Evolutionary conservation across 495 filamentous ascomycete genomes (phyloP), one percentile per base, ranked within the genome.

Genomic region (Hyaloscypha bicolor): DNA sequence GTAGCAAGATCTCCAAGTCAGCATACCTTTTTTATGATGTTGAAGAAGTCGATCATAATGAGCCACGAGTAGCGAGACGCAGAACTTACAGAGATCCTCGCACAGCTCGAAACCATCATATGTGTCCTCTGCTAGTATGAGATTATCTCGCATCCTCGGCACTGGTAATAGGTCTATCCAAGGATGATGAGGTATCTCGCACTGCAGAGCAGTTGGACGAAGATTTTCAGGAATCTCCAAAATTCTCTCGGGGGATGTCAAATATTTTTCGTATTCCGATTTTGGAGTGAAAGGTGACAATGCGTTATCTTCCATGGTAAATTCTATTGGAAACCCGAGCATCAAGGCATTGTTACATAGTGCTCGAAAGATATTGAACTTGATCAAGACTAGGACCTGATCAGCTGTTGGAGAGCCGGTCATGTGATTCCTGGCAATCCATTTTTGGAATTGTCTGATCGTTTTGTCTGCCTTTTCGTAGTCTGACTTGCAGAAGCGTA

Each of bases 101-200:
- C 66, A 69, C 12, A 69, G 39, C 25, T 69, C 55, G 19, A 51
- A 30, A 16, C 70, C 66, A n/a, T 67, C 64, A 14, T 21, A 64
- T 6, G 51, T 55, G 4, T 45, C 55, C 3, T 63, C 67, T 32
- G 64, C 58, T 19, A 58, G 63, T 3, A 74, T 32, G 25, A 74
- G 59, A 53, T 72, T 74, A 57, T 74, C 72, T 32, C 72, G 66
- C 66, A 74, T 69, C 9, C 21, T 31, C 9, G 72, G 63, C 37
- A 72, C 55, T 5, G 72, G 72, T 16, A 74, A 12, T 30, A 67
- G 16, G 39, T 74, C 72, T 12, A 72, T 57, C 72, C 72, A 74
- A 14, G 69, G 69, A 42, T 74, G 66, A 35, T 74, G 72, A 14
- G 57, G 30, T 0, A 69, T 64, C 14, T 58, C 48, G 2, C 63